Evolutionary conservation across 208 protist species (phyloP), one percentile per base, ranked within the genome.

Genomic region (Willaertia magna): DNA sequence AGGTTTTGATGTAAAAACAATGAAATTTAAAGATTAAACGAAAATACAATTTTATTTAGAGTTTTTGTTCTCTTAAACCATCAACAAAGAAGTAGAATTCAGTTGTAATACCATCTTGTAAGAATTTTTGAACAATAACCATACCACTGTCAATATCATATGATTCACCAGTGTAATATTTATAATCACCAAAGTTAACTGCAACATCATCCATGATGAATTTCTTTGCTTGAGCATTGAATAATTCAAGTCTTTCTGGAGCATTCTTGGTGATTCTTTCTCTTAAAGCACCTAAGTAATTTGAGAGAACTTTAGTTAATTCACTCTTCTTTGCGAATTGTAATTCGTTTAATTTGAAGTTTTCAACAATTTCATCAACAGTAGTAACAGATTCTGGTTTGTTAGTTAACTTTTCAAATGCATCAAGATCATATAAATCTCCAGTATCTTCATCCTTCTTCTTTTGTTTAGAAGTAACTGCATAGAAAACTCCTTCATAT

Each of bases 1-100:
- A 4, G 92, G 92, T 34, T 89, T n/a, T n/a, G 47, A 85, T 55
- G 26, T 44, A 30, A 26, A 85, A 39, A 11, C 12, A 85, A 20
- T 74, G 3, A 44, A 6, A 85, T 30, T 85, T 12, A 85, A 40
- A 26, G 11, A 79, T 78, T 85, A 67, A 67, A 34, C 12, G 55
- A 49, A 49, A 49, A 49, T 49, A 49, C 47, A 49, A 12, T 49
- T 49, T 49, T 12, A 49, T 49, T 16, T 12, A 49, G 12, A 12
- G 4, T 49, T 16, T 12, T 49, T 49, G 47, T 49, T 49, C 12
- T 49, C 12, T 49, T 26, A 67, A 67, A 67, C 55, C 55, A 34
- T 67, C 55, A 67, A 30, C 55, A 67, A 67, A 67, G 55, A 67
- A 67, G 55, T 34, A 67, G 26, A 67, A 67, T 67, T 67, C 26